Base-by-base conservation (phyloP, 352 stramenopile species). In the Phytophthora capsici region DNA sequence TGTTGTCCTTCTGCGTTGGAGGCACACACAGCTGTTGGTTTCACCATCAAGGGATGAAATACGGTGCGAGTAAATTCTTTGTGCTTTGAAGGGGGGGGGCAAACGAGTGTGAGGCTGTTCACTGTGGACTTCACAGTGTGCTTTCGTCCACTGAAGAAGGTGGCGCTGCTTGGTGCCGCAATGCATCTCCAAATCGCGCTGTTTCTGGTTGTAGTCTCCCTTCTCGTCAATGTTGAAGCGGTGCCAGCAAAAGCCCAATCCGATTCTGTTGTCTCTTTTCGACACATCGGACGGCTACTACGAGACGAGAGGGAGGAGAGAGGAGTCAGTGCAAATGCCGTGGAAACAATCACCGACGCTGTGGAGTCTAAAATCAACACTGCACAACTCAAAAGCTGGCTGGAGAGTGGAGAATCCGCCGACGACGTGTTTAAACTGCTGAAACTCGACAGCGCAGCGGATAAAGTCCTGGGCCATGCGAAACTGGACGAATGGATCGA, bases 401-500 rank as follows among this genome's bases (percentile, higher is more conserved):
- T 28, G 1, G 4, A 28, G 10, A 10, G 5, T 19, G 23, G 23
- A 8, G 10, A 32, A 34, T 25, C 22, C 14, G n/a, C 44, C 20
- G 44, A 56, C 49, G 49, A 44, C 19, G 49, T 32, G 8, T 56
- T 56, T 14, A 44, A 43, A 19, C 17, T 36, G 3, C 20, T 56
- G 6, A 23, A 17, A 34, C 32, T 56, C 2, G 19, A 62, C 28
- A 19, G 38, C 12, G 14, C 16, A 17, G 43, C 20, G 2, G 16
- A 38, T 1, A 19, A 58, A 4, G 34, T 65, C 46, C 16, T 51
- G 13, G 26, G 14, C 7, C 44, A 36, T 17, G 16, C 26, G 6
- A 30, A 46, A 7, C 16, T 65, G 20, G 30, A 58, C 22, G 9
- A 19, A 4, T 59, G 36, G 57, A 45, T 59, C 48, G 34, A 13